These are phyloP conservation scores for Entomophthora muscae DNA, from an alignment of 371 early-diverging fungal species.

Conservation along the genomic window DNA sequence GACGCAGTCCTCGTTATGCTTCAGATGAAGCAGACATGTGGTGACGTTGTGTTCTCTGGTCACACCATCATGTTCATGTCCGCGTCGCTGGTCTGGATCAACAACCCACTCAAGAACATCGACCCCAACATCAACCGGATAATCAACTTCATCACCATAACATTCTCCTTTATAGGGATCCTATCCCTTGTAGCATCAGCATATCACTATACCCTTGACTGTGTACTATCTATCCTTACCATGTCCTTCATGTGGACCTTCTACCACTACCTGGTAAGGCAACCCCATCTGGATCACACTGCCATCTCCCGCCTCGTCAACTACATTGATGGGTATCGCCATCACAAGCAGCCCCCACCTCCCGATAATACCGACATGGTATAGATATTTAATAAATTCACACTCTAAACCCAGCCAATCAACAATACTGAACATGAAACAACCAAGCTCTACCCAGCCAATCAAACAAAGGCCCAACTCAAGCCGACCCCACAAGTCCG, in stretches of 20 bases:
- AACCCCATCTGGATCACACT: not conserved
- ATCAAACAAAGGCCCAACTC: too few relatives aligned
- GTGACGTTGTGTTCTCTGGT: constrained; percentile 5
- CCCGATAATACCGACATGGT: too few relatives aligned
- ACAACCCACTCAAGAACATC: not conserved
- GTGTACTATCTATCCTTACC: not conserved
- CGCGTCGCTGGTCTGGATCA: not conserved
- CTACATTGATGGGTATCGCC: not conserved
- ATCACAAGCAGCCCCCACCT: not conserved
- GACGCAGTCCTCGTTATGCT: not conserved
- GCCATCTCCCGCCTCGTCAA: not conserved
- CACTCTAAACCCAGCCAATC: too few relatives aligned
- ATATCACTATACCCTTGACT: constrained; percentile 6
- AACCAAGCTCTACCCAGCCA: too few relatives aligned
- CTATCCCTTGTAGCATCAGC: not conserved
- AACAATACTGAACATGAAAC: too few relatives aligned
- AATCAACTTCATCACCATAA: not conserved
- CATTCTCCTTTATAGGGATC: not conserved
- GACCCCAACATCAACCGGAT: too few relatives aligned
- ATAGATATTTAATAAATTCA: too few relatives aligned
- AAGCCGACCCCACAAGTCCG: too few relatives aligned
- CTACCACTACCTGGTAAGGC: not conserved
- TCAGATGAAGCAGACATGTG: constrained; percentile 5
- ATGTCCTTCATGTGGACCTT: not conserved
- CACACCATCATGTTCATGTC: constrained; percentile 7